Percentiles rank a stretch among this genome's conserved stretches.
phyloP scores from a whole-genome alignment of 1,284 basidiomycete species.

The Papiliotrema flavescens region DNA sequence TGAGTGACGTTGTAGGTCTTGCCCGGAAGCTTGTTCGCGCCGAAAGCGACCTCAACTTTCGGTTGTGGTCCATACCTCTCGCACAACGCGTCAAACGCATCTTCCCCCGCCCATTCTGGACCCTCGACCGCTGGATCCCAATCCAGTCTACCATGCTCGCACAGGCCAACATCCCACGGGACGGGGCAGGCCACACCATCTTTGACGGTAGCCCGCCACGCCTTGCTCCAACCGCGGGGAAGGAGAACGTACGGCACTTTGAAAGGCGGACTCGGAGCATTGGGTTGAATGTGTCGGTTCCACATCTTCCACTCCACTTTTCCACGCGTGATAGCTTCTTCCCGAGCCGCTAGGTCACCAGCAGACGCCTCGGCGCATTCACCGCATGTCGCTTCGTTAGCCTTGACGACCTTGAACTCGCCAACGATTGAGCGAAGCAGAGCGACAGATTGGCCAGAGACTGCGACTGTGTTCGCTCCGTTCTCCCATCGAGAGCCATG shows the following conservation, averaged over 20 bases:
- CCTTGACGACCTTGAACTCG: conserved; percentile 19
- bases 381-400: conserved; percentile 11
- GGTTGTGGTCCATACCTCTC: conserved; percentile 13
- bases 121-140: conserved; percentile 31
- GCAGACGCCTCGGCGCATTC: conserved; percentile 9
- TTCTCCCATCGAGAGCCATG: conserved; percentile 20
- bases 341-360: background rate
- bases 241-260: conserved; percentile 24
- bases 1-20: conserved; percentile 5
- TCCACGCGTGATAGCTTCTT: background rate
- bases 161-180: conserved; percentile 21
- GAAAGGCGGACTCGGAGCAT: conserved; percentile 6
- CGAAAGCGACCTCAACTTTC: conserved; percentile 15
- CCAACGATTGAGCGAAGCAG: conserved; percentile 30
- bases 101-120: conserved; percentile 11
- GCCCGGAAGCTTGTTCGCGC: conserved; percentile 1
- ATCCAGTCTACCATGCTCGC: conserved; percentile 36
- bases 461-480: background rate
- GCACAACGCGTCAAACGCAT: conserved; percentile 25
- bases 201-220: too few species aligned
- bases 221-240: conserved; percentile 16
- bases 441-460: conserved; percentile 17
- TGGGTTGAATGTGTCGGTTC: conserved; percentile 3
- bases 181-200: too few species aligned
- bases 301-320: conserved; percentile 11